Conservation (phyloP, 179 eudicot species). For the Monotropa hypopitys region DNA sequence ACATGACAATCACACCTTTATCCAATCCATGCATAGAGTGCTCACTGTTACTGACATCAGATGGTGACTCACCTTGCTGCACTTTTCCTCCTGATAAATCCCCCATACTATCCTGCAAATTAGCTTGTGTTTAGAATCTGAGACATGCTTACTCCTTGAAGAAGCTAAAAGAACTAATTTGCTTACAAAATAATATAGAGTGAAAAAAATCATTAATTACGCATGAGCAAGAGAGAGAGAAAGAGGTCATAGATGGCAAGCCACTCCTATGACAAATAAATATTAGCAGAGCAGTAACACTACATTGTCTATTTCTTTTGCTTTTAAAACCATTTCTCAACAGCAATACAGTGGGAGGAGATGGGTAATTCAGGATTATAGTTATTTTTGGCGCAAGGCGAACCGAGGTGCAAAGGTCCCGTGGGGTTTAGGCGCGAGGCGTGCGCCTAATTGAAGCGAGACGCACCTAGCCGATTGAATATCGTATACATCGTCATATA, state of each 20-base stretch:
- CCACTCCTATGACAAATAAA: not conserved
- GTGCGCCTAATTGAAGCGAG: no score
- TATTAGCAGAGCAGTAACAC: not conserved
- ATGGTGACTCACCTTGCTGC: conserved; percentile 23
- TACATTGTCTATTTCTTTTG: not conserved
- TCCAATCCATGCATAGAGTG: conserved; percentile 11
- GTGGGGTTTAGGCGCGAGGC: no score
- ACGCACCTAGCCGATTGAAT: no score
- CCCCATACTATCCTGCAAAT: conserved; percentile 27
- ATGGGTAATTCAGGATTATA: not conserved
- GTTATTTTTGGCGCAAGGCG: no score
- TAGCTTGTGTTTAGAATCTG: not conserved
- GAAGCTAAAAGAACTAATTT: not conserved
- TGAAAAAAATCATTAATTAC: not conserved
- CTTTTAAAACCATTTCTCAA: not conserved
- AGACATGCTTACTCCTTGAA: not conserved
- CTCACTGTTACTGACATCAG: conserved; percentile 6
- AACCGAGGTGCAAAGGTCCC: no score
- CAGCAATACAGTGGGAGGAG: not conserved
- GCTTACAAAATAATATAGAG: not conserved
- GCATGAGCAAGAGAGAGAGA: not conserved
- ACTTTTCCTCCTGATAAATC: conserved; percentile 16
- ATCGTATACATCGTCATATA: no score
- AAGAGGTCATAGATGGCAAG: not conserved
- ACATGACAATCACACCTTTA: conserved; percentile 6